Conservation (phyloP, 2,329 filamentous ascomycete species). For the Rhinocladiella similis region DNA sequence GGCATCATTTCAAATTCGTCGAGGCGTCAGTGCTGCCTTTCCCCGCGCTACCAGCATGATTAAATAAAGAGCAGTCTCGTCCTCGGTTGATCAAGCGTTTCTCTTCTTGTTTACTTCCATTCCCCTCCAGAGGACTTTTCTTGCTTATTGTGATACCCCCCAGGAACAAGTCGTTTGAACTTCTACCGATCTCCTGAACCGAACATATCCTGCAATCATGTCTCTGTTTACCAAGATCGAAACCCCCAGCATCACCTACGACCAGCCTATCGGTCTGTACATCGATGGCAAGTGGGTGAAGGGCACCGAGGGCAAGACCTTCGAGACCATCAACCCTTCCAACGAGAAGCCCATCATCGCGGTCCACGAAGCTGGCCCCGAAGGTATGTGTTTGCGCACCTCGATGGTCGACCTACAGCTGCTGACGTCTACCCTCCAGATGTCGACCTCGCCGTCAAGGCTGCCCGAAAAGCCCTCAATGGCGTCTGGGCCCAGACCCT, state of each 20-base stretch:
- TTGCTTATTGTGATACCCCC: slow-evolving; percentile 21
- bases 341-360: slow-evolving; percentile 82
- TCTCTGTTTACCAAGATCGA: slow-evolving; percentile 41
- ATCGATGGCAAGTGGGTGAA: slow-evolving; percentile 84
- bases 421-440: slow-evolving; percentile 25
- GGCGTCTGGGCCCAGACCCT: slow-evolving; percentile 67
- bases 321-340: slow-evolving; percentile 87
- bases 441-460: slow-evolving; percentile 74
- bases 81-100: slow-evolving; percentile 34
- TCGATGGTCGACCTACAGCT: not conserved
- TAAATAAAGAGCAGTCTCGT: slow-evolving; percentile 24
- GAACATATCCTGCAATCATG: slow-evolving; percentile 33
- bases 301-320: slow-evolving; percentile 81
- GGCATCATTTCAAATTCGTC: too few species aligned
- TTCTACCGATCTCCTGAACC: slow-evolving; percentile 8
- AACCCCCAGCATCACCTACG: slow-evolving; percentile 42
- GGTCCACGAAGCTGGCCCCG: slow-evolving; percentile 82
- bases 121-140: not conserved
- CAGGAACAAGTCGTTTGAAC: slow-evolving; percentile 1
- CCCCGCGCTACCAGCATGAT: slow-evolving; percentile 27
- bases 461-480: slow-evolving; percentile 83
- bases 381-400: slow-evolving; percentile 62
- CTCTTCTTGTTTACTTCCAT: slow-evolving; percentile 31
- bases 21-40: slow-evolving; percentile 4
- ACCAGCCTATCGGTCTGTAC: slow-evolving; percentile 44